These are phyloP conservation scores for Aspergillus sp. DNA, from an alignment of 2,329 filamentous ascomycete genomes.

Conservation along the genomic window DNA sequence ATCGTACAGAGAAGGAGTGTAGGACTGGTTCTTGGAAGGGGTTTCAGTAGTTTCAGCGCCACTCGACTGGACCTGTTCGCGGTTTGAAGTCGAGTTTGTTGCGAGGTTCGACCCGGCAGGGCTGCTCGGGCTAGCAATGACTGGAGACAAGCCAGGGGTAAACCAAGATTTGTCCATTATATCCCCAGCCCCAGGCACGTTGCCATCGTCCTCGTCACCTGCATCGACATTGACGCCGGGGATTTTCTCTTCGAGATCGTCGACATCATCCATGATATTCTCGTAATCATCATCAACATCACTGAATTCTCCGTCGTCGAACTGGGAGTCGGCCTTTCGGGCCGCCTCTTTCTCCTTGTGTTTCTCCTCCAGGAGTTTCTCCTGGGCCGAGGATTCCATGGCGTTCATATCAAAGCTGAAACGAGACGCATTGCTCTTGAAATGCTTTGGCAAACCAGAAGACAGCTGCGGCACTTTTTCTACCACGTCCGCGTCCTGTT, in stretches of 20 bases:
- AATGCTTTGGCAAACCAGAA: conserved; percentile 35
- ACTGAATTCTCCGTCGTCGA: conserved; percentile 25
- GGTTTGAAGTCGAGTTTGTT: not conserved
- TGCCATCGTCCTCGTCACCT: conserved; percentile 28
- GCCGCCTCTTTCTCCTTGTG: conserved; percentile 47
- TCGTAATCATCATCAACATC: conserved; percentile 39
- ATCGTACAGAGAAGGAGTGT: conserved; percentile 1
- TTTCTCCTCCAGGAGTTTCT: conserved; percentile 54
- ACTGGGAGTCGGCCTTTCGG: conserved; percentile 22
- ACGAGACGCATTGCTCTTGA: conserved; percentile 50
- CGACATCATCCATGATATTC: conserved; percentile 34
- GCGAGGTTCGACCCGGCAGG: conserved; percentile 12
- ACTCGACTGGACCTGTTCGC: not conserved
- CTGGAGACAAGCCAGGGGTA: conserved; percentile 26
- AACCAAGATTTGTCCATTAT: conserved; percentile 23
- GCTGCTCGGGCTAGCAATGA: conserved; percentile 24
- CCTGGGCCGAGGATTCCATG: conserved; percentile 49
- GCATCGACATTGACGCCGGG: conserved; percentile 41
- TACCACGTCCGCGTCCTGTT: conserved; percentile 23
- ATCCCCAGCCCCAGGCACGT: conserved; percentile 17
- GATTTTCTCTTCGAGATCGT: conserved; percentile 39
- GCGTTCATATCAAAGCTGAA: conserved; percentile 58
- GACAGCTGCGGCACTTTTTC: conserved; percentile 20
- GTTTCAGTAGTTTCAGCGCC: not conserved
- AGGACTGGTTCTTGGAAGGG: not conserved